Percentiles rank a stretch among this genome's conserved stretches.
Conservation (phyloP, 2,329 filamentous ascomycete species). For the Trichoderma asperellum region DNA sequence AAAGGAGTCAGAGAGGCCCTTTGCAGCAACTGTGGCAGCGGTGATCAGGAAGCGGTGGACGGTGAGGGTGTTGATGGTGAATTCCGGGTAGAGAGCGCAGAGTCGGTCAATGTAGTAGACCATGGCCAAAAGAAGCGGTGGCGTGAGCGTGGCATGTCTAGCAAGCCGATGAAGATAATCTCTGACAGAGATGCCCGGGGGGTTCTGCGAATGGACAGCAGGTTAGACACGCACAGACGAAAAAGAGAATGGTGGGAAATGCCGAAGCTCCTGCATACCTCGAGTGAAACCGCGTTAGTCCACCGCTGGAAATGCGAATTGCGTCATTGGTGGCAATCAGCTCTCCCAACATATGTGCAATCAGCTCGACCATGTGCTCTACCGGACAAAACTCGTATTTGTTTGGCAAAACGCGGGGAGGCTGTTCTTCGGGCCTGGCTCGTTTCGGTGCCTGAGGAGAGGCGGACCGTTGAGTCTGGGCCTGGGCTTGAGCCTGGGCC, state of each 20-base stretch:
- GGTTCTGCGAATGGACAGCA: conserved; percentile 40
- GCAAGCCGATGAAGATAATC: conserved; percentile 94
- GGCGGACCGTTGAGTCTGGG: conserved; percentile 27
- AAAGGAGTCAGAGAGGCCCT: conserved; percentile 94
- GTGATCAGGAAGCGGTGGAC: conserved; percentile 98
- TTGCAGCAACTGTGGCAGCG: conserved; percentile 91
- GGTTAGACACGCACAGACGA: background rate
- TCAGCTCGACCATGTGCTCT: conserved; percentile 86
- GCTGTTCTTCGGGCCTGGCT: conserved; percentile 52
- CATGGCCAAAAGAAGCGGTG: conserved; percentile 95
- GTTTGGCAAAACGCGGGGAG: conserved; percentile 65
- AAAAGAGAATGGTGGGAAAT: background rate
- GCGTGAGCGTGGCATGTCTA: conserved; percentile 89
- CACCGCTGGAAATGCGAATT: conserved; percentile 71
- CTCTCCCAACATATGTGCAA: conserved; percentile 94
- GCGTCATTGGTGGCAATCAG: conserved; percentile 94
- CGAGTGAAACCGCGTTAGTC: conserved; percentile 92
- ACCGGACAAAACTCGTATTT: conserved; percentile 81
- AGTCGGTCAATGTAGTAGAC: conserved; percentile 98
- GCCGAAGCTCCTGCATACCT: conserved; percentile 57
- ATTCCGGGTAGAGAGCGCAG: conserved; percentile 88
- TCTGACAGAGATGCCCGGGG: conserved; percentile 90
- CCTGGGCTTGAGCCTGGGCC: background rate
- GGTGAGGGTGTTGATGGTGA: conserved; percentile 94
- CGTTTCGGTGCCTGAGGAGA: conserved; percentile 54